Base-by-base conservation (phyloP, 257 asterid species). In the Apocynum venetum region DNA sequence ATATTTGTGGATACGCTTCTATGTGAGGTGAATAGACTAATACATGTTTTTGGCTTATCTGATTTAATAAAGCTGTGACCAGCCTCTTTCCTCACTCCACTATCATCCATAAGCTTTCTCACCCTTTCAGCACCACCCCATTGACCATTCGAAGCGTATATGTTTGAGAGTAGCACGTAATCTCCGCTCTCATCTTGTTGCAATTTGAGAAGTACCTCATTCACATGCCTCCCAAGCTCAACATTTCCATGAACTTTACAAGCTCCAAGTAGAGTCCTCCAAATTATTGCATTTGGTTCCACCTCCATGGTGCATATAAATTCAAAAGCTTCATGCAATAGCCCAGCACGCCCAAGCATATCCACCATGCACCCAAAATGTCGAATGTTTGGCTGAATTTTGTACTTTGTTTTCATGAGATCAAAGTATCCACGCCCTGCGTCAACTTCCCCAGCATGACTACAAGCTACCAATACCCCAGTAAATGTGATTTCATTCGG, bases 321-420 rank as follows among this genome's bases (percentile, higher is more conserved):
- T 52, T 89, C 87, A 75, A 90, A 85, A 20, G 96, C 96, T 86
- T 92, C 94, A 71, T 78, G 79, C 84, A 92, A 52, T 52, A 87
- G 72, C 61, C 94, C 96, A 3, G 92, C 92, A 63, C 97, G 94
- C 43, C 90, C 92, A 60, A 90, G 82, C 86, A 89, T 82, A 76
- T 90, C 94, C 43, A 92, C 94, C 93, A 92, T 89, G 82, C 97
- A 92, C 20, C 96, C 97, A 65, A 81, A 85, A 68, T 92, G 97
- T 83, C 80, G 82, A 75, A 84, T 74, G 79, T 89, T 92, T 2
- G 96, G 90, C 77, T 81, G 80, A 25, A 90, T 83, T 6, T 84
- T 74, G 44, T 87, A 86, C 46, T 69, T 78, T 46, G 80, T 74
- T 74, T 79, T 85, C 91, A 90, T 90, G 80, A 84, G 76, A 70